Base-by-base conservation (phyloP, 2,329 filamentous ascomycete species). In the Phialocephala sp. region DNA sequence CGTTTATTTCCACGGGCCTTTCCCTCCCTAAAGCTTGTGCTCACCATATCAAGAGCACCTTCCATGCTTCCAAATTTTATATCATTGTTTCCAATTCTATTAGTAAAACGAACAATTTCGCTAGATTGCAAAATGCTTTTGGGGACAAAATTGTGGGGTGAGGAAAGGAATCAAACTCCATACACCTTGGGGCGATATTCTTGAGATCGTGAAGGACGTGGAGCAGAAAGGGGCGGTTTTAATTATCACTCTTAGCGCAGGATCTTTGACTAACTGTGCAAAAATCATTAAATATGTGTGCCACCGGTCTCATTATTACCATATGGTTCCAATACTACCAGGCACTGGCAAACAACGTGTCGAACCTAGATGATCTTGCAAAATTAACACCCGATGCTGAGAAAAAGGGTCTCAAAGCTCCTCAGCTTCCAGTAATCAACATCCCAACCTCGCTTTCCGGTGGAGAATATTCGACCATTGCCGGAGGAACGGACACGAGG, bases 361-460 rank as follows among this genome's bases (percentile, higher is more conserved):
- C 45, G 20, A 66, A 36, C 14, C 22, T 59, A 1, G 47, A 59
- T 11, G 56, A 59, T 32, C 56, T 55, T 56, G 47, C 55, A 32
- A 64, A 37, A 55, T 15, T 64, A 3, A 32, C 62, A 22, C 12
- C 37, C 36, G 47, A 66, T 27, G 56, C 55, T 4, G 45, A 50
- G 39, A 47, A 60, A 8, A 50, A 68, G 9, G 56, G 69, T 50
- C 22, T 66, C 37, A 70, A 69, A n/a, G 55, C 70, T 11, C 68
- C 66, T 37, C 55, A 63, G 1, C 68, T 79, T 8, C 78, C 78
- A 4, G 68, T 79, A 22, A 78, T 82, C 60, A 76, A 75, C 35
- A 77, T 82, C 36, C 79, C 79, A 8, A 81, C 80, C 8, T 77
- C 76, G 1, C 71, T 82, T 4, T 80, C 78, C 0, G 79, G 78